Percentiles rank a stretch among this genome's conserved stretches.
These are phyloP conservation scores for Toxoplasma gondii DNA, from an alignment of 169 alveolate species.

Conservation along the genomic window DNA sequence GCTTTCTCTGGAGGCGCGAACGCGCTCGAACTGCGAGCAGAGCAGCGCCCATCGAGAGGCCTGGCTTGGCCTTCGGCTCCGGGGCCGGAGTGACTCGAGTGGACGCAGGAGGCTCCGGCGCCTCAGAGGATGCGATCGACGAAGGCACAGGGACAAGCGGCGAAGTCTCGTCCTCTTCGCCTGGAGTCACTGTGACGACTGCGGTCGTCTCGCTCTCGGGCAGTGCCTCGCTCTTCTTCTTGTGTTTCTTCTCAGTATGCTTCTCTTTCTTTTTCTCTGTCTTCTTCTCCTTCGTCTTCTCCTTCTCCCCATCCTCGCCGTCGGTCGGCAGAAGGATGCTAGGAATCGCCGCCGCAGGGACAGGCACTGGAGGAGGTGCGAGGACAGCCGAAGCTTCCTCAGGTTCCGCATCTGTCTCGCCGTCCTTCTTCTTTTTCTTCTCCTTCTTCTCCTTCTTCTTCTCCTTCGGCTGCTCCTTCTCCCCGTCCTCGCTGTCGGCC, in stretches of 20 bases:
- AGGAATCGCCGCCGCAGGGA: background rate
- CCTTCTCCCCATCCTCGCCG: background rate
- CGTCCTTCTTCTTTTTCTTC: background rate
- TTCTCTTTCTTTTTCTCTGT: constrained; percentile 26
- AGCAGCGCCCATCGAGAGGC: background rate
- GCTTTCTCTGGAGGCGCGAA: background rate
- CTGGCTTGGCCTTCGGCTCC: background rate
- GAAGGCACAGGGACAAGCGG: too few species aligned
- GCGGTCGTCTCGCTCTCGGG: background rate
- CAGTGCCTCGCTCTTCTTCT: background rate
- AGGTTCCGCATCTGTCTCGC: background rate
- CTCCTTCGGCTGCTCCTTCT: constrained; percentile 11
- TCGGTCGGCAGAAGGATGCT: constrained; percentile 5
- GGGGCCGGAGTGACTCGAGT: too few species aligned
- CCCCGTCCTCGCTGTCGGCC: background rate
- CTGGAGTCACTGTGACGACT: background rate
- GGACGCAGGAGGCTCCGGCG: too few species aligned
- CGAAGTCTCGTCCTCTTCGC: too few species aligned
- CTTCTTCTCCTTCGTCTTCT: background rate
- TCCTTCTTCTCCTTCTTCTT: constrained; percentile 19
- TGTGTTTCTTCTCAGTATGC: background rate
- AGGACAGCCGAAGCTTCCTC: background rate
- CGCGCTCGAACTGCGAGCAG: background rate
- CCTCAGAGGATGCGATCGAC: too few species aligned
- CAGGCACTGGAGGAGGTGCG: background rate